A percentile compares a stretch with the other conserved stretches of the same genome.
Evolutionary conservation across 2,329 filamentous ascomycete genomes (phyloP).

Genomic region (Penicillium sp.): DNA sequence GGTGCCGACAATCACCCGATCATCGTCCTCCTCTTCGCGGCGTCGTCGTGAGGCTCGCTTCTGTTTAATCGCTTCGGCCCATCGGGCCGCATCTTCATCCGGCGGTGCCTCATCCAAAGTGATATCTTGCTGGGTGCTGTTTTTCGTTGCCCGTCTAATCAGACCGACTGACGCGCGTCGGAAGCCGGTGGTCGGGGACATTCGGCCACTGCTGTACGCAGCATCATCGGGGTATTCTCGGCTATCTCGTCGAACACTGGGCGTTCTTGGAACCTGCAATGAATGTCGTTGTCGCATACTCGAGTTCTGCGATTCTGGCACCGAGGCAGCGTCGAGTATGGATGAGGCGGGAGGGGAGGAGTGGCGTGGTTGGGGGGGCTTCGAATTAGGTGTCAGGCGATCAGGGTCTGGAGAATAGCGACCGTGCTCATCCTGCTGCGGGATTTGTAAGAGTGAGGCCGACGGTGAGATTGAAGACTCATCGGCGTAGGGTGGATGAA

Average conservation of each 20-base stretch:
- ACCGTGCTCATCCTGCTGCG: conserved; percentile 33
- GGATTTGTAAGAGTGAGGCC: conserved; percentile 34
- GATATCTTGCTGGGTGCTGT: conserved; percentile 80
- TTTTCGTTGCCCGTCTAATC: conserved; percentile 75
- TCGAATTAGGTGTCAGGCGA: conserved; percentile 29
- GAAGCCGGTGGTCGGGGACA: conserved; percentile 67
- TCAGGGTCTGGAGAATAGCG: conserved; percentile 33
- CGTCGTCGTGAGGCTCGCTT: conserved; percentile 81
- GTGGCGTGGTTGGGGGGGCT: conserved; percentile 34
- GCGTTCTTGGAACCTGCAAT: conserved; percentile 74
- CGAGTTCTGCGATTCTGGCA: conserved; percentile 55
- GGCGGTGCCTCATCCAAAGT: conserved; percentile 78
- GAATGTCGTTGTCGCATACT: conserved; percentile 80
- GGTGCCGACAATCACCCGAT: conserved; percentile 84
- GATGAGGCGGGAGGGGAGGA: conserved; percentile 56
- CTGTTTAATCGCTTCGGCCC: conserved; percentile 89
- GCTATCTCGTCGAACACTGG: conserved; percentile 59
- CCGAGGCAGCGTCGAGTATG: conserved; percentile 49
- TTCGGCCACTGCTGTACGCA: conserved; percentile 69
- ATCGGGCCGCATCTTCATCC: conserved; percentile 86
- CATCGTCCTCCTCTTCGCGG: conserved; percentile 87
- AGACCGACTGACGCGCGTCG: conserved; percentile 82
- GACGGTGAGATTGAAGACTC: conserved; percentile 30
- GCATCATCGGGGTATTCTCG: conserved; percentile 67
- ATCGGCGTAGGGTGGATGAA: conserved; percentile 31